These are phyloP conservation scores for Trametes sp. DNA, from an alignment of 1,284 basidiomycete species.

Conservation along the genomic window DNA sequence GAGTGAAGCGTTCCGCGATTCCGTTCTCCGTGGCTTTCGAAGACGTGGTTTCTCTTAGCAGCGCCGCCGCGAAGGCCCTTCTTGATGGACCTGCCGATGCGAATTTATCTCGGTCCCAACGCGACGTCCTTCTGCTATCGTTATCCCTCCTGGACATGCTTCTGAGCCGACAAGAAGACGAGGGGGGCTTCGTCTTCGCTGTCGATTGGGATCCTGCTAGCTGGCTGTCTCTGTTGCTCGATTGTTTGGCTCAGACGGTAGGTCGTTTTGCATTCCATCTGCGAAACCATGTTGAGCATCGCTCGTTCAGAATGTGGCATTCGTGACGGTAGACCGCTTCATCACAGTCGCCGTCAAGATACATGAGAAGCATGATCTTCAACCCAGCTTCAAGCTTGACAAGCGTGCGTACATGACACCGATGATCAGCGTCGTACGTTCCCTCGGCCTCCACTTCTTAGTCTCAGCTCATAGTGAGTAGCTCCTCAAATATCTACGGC, in stretches of 20 bases:
- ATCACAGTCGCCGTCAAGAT: conserved; percentile 67
- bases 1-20: conserved; percentile 42
- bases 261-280: not conserved
- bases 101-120: conserved; percentile 38
- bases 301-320: conserved; percentile 59
- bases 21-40: conserved; percentile 69
- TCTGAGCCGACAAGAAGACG: conserved; percentile 50
- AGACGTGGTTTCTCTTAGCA: conserved; percentile 56
- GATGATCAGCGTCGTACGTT: conserved; percentile 54
- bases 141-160: conserved; percentile 60
- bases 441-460: no score
- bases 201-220: conserved; percentile 61
- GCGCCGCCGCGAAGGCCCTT: conserved; percentile 51
- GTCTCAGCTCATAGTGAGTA: conserved; percentile 39
- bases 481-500: conserved; percentile 81
- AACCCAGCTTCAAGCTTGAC: conserved; percentile 63
- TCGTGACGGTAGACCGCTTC: conserved; percentile 71
- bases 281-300: not conserved
- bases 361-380: conserved; percentile 56
- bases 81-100: conserved; percentile 38
- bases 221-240: conserved; percentile 63
- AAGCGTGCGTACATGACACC: conserved; percentile 62
- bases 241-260: conserved; percentile 62
- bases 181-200: conserved; percentile 40
- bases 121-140: conserved; percentile 57